phyloP scores from a whole-genome alignment of 2,329 filamentous ascomycete genomes.

The Xylariaceae sp. region DNA sequence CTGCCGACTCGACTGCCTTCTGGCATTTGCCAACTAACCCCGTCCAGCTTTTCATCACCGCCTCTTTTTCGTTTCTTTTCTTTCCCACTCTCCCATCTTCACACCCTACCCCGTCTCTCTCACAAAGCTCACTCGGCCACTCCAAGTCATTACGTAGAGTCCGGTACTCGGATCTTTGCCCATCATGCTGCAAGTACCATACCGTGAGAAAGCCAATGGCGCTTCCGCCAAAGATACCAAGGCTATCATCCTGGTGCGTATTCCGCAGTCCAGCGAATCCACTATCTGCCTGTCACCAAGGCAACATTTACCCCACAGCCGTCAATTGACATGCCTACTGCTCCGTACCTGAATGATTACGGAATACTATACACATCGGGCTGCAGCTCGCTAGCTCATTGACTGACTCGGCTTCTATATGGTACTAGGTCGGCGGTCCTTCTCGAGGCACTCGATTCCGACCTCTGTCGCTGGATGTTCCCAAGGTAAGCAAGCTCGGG shows the following conservation, averaged over 20 bases:
- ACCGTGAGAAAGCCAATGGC: slow-evolving; percentile 47
- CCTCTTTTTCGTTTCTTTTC: slow-evolving; percentile 6
- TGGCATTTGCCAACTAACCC: neutral
- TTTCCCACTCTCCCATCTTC: neutral
- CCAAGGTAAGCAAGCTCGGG: slow-evolving; percentile 59
- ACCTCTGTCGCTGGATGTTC: slow-evolving; percentile 89
- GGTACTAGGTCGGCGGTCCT: slow-evolving; percentile 76
- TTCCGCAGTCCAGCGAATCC: slow-evolving; percentile 7
- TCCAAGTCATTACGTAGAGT: neutral
- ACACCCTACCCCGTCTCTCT: neutral
- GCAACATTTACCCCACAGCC: slow-evolving; percentile 15
- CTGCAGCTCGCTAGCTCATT: neutral
- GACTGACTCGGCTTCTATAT: slow-evolving; percentile 29
- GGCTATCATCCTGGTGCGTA: slow-evolving; percentile 82
- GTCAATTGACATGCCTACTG: neutral
- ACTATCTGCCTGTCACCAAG: slow-evolving; percentile 18
- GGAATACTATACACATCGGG: neutral
- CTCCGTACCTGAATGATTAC: neutral
- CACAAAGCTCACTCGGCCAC: neutral
- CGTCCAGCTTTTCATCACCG: slow-evolving; percentile 12
- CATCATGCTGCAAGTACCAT: slow-evolving; percentile 53
- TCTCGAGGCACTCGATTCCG: slow-evolving; percentile 94
- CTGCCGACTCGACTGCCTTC: too few species aligned
- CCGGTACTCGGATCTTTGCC: neutral
- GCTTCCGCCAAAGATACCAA: slow-evolving; percentile 63